Base-by-base conservation (phyloP, 768 basidiomycete species). In the Lactarius quietus region DNA sequence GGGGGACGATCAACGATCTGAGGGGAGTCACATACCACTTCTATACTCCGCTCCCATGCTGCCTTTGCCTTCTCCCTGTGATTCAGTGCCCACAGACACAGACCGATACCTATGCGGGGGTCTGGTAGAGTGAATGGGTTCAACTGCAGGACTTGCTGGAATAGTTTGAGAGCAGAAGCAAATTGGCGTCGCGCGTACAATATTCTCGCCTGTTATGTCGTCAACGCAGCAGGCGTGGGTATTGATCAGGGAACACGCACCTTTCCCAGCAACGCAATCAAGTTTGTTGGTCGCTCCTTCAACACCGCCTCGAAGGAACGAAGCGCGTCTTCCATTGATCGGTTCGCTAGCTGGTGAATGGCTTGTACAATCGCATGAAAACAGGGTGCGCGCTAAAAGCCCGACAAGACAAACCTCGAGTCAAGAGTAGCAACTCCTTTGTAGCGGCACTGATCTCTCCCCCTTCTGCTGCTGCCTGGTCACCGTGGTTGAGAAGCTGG, bases 21-120 rank as follows among this genome's bases (percentile, higher is more conserved):
- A 31, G 8, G 8, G 39, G 31, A 65, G 15, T 14, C 28, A 62
- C 92, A 62, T 66, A 92, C 94, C 68, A 94, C 85, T 76, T 92
- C 91, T 61, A 93, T 73, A 69, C 92, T 92, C 38, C 95, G 82
- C 71, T 94, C 84, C 96, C 97, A 99, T 0, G 96, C 96, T 28
- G 83, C 83, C 69, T 86, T 88, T 0, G 96, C 97, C 69, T 88
- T 89, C 2, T 82, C 81, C 66, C 88, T 89, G 70, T 96, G 85
- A 64, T 90, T 90, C 78, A 97, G 79, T 5, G 90, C 86, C 93
- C 93, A 98, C 26, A 94, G 79, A 75, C 96, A 98, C 6, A 99
- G 78, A 10, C 97, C 97, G 45, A 98, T 93, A 20, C 97, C 97
- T 63, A 98, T 90, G 8, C 97, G 86, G 38, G 97, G 96, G 75